These are phyloP conservation scores for Alectoria sarmentosa DNA, from an alignment of 495 filamentous ascomycete species.

Conservation along the genomic window DNA sequence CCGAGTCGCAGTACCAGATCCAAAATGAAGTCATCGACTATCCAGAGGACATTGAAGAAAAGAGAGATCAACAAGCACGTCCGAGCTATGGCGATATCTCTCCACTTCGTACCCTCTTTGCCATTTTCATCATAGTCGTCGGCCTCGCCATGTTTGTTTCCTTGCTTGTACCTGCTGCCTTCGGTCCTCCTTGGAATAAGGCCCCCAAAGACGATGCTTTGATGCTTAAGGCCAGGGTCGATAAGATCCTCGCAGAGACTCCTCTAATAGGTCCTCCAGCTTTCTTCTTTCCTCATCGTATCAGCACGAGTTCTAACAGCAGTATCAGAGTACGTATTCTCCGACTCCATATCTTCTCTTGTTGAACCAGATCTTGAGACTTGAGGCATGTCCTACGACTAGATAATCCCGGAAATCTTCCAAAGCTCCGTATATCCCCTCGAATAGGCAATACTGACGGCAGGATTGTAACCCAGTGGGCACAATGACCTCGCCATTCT, in stretches of 20 bases:
- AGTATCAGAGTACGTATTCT: no score
- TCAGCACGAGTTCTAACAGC: conserved; percentile 16
- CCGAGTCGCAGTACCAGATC: conserved; percentile 1
- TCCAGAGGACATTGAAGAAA: conserved; percentile 14
- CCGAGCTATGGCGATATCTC: conserved; percentile 4
- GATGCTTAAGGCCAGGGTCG: conserved; percentile 58
- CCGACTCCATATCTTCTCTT: no score
- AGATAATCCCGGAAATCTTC: no score
- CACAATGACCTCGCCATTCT: conserved; percentile 83
- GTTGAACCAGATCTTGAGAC: no score
- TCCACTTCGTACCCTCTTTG: conserved; percentile 15
- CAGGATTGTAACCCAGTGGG: no score
- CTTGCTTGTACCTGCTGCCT: conserved; percentile 14
- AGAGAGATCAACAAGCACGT: conserved; percentile 8
- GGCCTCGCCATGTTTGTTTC: conserved; percentile 20
- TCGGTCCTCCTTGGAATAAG: conserved; percentile 18
- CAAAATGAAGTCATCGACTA: conserved; percentile 12
- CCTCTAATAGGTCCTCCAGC: conserved; percentile 65
- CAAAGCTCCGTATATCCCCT: no score
- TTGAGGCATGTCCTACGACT: no score
- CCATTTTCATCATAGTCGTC: conserved; percentile 20
- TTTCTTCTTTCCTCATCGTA: conserved; percentile 7
- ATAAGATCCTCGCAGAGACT: conserved; percentile 60
- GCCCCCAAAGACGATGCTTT: conserved; percentile 26
- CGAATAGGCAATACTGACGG: no score